A percentile compares a stretch with the other conserved stretches of the same genome.
Evolutionary conservation across 306 rosid genomes (phyloP).

Genomic region (Ochetophila trinervis): DNA sequence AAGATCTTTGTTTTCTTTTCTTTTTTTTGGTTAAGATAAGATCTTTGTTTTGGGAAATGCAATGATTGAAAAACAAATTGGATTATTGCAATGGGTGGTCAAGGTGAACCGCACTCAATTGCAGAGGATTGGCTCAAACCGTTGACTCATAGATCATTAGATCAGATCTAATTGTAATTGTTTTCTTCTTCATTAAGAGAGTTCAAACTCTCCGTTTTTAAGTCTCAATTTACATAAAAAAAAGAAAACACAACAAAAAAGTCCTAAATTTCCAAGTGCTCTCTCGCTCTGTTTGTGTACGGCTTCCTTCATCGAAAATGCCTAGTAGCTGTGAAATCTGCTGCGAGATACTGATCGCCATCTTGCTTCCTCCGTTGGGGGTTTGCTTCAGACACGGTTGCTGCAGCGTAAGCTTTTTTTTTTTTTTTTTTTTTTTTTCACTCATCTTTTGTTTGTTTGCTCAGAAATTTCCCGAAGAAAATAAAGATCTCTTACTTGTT

Average conservation of each 20-base stretch:
- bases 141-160: too few species aligned
- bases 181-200: slow-evolving; percentile 17
- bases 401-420: slow-evolving; percentile 50
- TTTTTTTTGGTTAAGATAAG: too few species aligned
- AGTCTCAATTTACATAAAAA: too few species aligned
- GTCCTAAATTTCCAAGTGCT: background rate
- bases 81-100: too few species aligned
- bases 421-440: background rate
- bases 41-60: too few species aligned
- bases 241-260: too few species aligned
- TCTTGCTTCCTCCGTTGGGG: slow-evolving; percentile 71
- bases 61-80: too few species aligned
- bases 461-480: background rate
- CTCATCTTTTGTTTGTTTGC: slow-evolving; percentile 12
- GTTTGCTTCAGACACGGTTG: slow-evolving; percentile 86
- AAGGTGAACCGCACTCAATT: background rate
- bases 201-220: too few species aligned
- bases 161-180: background rate
- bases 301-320: slow-evolving; percentile 34
- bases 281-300: background rate
- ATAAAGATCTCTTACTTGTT: background rate
- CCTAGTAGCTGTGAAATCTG: slow-evolving; percentile 53
- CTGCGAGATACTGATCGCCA: slow-evolving; percentile 66
- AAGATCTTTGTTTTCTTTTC: too few species aligned
- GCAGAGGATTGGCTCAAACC: too few species aligned